These are phyloP conservation scores for Yamadazyma atlantica DNA, from an alignment of 1,139 yeast genomes.

Conservation along the genomic window DNA sequence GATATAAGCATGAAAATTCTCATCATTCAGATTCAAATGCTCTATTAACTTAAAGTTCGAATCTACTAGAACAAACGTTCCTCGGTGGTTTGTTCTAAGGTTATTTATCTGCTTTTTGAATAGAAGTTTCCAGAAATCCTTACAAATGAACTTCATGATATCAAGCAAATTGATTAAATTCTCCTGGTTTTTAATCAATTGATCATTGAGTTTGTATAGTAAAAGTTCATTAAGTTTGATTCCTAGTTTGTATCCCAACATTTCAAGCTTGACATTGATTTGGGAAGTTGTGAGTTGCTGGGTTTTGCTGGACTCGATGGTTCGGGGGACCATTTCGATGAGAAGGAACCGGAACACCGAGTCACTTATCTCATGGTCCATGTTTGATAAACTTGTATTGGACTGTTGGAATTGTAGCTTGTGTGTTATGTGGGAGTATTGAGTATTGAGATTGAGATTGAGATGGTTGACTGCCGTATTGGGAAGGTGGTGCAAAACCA, in stretches of 20 bases:
- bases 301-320: constrained; percentile 52
- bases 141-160: constrained; percentile 86
- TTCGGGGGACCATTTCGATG: constrained; percentile 73
- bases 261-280: constrained; percentile 62
- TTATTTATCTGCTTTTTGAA: constrained; percentile 90
- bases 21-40: constrained; percentile 52
- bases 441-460: neutral
- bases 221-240: constrained; percentile 69
- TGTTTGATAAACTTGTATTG: no score
- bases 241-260: constrained; percentile 79
- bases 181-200: constrained; percentile 35
- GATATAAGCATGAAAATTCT: constrained; percentile 49
- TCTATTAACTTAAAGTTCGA: constrained; percentile 56
- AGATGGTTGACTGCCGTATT: neutral
- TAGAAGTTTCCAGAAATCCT: constrained; percentile 83
- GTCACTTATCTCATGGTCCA: constrained; percentile 35
- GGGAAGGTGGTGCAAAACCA: neutral
- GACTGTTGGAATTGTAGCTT: neutral
- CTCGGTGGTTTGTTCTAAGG: constrained; percentile 86
- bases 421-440: no score
- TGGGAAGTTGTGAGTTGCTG: constrained; percentile 19
- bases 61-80: constrained; percentile 79
- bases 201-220: constrained; percentile 51
- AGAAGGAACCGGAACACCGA: constrained; percentile 59
- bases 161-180: constrained; percentile 65